phyloP scores from a whole-genome alignment of 441 rosid species.

The Rhodomyrtus psidioides region DNA sequence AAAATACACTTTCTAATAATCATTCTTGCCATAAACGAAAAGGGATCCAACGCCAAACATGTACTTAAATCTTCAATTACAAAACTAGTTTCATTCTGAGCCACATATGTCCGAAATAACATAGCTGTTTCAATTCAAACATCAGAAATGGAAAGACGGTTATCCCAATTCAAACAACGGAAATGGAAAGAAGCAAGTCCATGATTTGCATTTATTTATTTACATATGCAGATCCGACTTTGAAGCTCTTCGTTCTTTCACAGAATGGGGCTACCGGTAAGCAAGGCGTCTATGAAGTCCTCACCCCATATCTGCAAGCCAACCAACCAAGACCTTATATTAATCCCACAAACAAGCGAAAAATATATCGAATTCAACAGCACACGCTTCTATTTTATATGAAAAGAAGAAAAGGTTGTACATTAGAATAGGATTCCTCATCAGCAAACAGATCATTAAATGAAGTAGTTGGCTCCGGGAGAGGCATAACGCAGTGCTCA shows the following conservation, averaged over 20 bases:
- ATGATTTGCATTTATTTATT: not conserved
- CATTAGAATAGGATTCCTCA: not conserved
- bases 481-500: not conserved
- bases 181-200: not conserved
- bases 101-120: not conserved
- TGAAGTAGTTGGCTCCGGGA: not conserved
- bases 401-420: not conserved
- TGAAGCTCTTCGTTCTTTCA: not conserved
- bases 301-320: constrained; percentile 40
- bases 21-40: not conserved
- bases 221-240: not conserved
- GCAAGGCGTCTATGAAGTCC: constrained; percentile 30
- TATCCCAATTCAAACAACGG: not conserved
- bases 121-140: not conserved
- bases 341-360: not conserved
- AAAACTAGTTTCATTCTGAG: not conserved
- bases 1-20: not conserved
- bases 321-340: not conserved
- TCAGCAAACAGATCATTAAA: not conserved
- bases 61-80: not conserved
- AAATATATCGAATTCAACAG: not conserved
- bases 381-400: not conserved
- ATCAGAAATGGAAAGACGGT: not conserved
- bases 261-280: not conserved
- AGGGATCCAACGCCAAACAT: not conserved